Percentiles rank a stretch among this genome's conserved stretches.
These are phyloP conservation scores for Biscogniauxia sp. DNA, from an alignment of 2,329 filamentous ascomycete species.

Conservation along the genomic window DNA sequence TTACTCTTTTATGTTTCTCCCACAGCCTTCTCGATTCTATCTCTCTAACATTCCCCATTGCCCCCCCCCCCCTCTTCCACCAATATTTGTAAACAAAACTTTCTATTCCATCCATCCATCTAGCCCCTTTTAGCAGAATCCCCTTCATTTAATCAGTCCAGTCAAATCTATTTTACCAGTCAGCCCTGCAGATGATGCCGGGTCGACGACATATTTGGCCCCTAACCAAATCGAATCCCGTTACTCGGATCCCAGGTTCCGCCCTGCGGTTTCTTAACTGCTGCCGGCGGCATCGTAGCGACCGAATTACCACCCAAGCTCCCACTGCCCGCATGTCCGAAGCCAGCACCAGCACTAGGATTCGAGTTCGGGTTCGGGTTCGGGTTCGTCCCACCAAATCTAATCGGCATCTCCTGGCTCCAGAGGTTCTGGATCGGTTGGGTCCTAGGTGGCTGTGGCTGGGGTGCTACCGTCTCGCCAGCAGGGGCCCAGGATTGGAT, in stretches of 20 bases:
- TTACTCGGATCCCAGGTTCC: slow-evolving; percentile 59
- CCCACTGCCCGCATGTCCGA: slow-evolving; percentile 14
- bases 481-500: slow-evolving; percentile 56
- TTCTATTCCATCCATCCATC: too few species aligned
- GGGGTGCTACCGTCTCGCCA: slow-evolving; percentile 50
- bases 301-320: slow-evolving; percentile 6
- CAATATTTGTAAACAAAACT: too few species aligned
- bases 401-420: slow-evolving; percentile 79
- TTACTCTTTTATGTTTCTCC: too few species aligned
- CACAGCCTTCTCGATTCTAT: too few species aligned
- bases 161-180: too few species aligned
- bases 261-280: slow-evolving; percentile 27
- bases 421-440: slow-evolving; percentile 58
- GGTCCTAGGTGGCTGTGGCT: slow-evolving; percentile 35
- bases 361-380: neutral
- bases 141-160: too few species aligned
- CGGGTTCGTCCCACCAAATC: slow-evolving; percentile 57
- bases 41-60: too few species aligned
- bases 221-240: slow-evolving; percentile 46
- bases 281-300: slow-evolving; percentile 22
- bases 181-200: neutral
- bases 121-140: too few species aligned
- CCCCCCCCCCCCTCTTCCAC: too few species aligned
- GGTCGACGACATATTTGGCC: slow-evolving; percentile 36
- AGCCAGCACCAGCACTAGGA: slow-evolving; percentile 5